Evolutionary conservation across 768 basidiomycete genomes (phyloP).

Genomic region (Holtermanniella nyarrowii): DNA sequence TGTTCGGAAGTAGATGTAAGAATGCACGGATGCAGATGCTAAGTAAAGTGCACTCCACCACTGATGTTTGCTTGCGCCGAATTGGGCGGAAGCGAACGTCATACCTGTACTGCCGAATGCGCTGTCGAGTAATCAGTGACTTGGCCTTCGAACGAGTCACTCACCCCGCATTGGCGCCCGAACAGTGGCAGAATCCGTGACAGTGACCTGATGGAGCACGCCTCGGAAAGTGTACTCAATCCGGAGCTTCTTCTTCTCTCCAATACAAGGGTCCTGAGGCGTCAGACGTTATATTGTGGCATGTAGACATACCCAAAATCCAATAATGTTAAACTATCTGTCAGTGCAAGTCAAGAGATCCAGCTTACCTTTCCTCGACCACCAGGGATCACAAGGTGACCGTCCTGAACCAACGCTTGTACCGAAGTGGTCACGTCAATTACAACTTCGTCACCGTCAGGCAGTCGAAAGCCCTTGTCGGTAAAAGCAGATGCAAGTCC

Average conservation of each 20-base stretch:
- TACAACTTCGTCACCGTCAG: conserved; percentile 49
- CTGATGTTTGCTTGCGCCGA: too few species aligned
- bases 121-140: too few species aligned
- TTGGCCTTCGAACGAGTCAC: too few species aligned
- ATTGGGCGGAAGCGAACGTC: too few species aligned
- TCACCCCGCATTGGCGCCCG: conserved; percentile 30
- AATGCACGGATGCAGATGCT: too few species aligned
- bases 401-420: conserved; percentile 68
- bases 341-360: not conserved
- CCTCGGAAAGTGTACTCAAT: conserved; percentile 69
- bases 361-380: conserved; percentile 60
- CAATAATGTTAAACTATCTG: conserved; percentile 61
- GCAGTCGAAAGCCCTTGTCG: conserved; percentile 36
- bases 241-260: conserved; percentile 57
- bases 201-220: conserved; percentile 62
- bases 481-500: conserved; percentile 46
- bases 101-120: too few species aligned
- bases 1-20: too few species aligned
- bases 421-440: conserved; percentile 71
- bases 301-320: conserved; percentile 51
- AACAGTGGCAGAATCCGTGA: conserved; percentile 58
- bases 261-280: conserved; percentile 58
- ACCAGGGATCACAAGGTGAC: conserved; percentile 66
- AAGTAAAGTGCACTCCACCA: too few species aligned
- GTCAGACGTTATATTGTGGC: not conserved